Evolutionary conservation across 257 asterid genomes (phyloP), one percentile per base, ranked within the genome.

Genomic region (Sherardia arvensis): DNA sequence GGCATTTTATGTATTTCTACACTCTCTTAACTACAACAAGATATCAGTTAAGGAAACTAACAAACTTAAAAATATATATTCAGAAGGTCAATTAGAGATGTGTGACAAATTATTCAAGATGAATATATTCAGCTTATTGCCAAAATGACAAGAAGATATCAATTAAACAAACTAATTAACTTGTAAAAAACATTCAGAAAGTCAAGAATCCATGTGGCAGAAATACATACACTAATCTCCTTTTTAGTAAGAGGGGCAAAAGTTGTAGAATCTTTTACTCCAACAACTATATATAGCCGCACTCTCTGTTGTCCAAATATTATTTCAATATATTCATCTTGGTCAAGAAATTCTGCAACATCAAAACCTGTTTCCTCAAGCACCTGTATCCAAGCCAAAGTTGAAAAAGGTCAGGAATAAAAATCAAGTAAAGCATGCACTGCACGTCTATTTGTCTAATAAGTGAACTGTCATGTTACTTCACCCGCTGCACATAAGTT

Each of bases 331-430:
- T 73, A 73, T 21, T 86, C 84, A 9, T 86, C 96, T 69, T 81
- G 81, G 74, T 86, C 71, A 53, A 88, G 88, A 61, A 86, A 79
- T 53, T 81, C 80, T 8, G 95, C 86, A 61, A 88, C 84, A 75
- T 88, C 95, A 76, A 86, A 88, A 33, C 96, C 96, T 17, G 95
- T 88, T 81, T 88, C 96, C 71, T 88, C 96, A 51, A 78, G 77
- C 65, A 88, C 96, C 96, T 86, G 86, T 73, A 79, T 62, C 68
- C 69, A 77, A 20, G 26, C 70, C 51, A 62, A 47, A 69, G 69
- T 43, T 43, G 17, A 10, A 45, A 63, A 30, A 76, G 30, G 49
- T 53, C 56, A 62, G 66, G 59, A 61, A 61, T 61, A 38, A 14
- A 38, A 48, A 66, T 38, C 33, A 27, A 57, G 7, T 8, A 7